phyloP scores from a whole-genome alignment of 176 grass and related monocot genomes.

The Eragrostis curvula region DNA sequence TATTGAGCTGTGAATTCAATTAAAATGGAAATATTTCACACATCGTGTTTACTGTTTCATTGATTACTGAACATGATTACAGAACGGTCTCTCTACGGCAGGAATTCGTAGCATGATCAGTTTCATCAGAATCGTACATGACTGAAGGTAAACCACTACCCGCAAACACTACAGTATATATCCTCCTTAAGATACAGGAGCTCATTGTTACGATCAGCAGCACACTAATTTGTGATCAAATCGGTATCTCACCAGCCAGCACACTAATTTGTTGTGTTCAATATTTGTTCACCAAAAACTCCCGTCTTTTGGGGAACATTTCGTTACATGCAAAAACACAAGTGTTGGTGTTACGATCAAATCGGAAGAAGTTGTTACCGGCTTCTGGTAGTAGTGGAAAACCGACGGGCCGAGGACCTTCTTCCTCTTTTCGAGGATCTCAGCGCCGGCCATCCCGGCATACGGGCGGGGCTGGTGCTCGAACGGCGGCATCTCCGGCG shows the following conservation, averaged over 20 bases:
- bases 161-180: neutral
- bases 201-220: neutral
- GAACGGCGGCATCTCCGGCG: conserved; percentile 71
- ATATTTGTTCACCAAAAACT: neutral
- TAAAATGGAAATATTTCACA: neutral
- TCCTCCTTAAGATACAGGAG: no score
- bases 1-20: conserved; percentile 69
- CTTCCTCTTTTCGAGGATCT: conserved; percentile 83
- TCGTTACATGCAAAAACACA: neutral
- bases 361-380: conserved; percentile 49
- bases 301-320: neutral
- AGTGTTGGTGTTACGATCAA: neutral
- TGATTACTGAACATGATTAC: neutral
- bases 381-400: conserved; percentile 99
- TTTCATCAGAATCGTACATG: neutral
- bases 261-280: neutral
- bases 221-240: neutral
- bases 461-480: conserved; percentile 78
- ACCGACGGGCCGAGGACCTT: conserved; percentile 79
- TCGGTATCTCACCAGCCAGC: neutral
- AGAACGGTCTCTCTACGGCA: neutral
- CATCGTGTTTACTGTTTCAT: neutral
- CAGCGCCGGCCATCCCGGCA: conserved; percentile 57
- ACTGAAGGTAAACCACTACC: conserved; percentile 15
- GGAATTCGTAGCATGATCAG: neutral